Base-by-base conservation (phyloP, 1,284 basidiomycete species). In the Trametes pubescens region DNA sequence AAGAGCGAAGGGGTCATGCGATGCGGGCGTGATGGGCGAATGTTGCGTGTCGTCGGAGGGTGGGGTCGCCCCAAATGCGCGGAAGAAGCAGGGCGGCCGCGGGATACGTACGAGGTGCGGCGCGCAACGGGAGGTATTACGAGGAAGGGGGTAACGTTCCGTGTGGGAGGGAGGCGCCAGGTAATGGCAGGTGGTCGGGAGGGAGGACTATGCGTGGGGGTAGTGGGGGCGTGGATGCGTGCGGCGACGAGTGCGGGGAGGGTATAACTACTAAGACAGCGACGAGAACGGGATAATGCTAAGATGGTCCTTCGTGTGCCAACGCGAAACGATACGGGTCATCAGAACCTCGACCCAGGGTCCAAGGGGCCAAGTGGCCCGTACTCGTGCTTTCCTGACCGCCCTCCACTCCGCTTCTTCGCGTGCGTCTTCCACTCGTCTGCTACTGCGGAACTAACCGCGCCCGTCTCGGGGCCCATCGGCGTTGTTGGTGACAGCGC, bases 291-390 rank as follows among this genome's bases (percentile, higher is more conserved):
- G 55, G 57, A 52, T 51, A 51, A 56, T 65, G 61, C 60, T 35
- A 61, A 66, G 56, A 65, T 58, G 59, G 66, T 69, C 65, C 64
- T 63, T 66, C 49, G 34, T 65, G 32, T 56, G 64, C 61, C 57
- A 69, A 61, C 65, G 62, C 61, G 40, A 61, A 62, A 32, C 44
- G 32, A 46, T 40, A 32, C 22, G 51, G 35, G 55, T 35, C 63
- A 61, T 70, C 66, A 83, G 70, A 80, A 74, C 53, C 67, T 76
- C 53, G 73, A 67, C 57, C 77, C 81, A 57, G 91, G 91, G 76
- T 90, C 91, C 61, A 92, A 77, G 35, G 92, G 92, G 58, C 92
- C 92, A 62, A 93, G 78, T 2, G 92, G 92, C 59, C 92, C 91
- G 73, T 93, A 93, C 54, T 82, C 81, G 65, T 82, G 74, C 59